Conservation (phyloP, 306 rosid genomes). For the Pterocarpus macrocarpus region DNA sequence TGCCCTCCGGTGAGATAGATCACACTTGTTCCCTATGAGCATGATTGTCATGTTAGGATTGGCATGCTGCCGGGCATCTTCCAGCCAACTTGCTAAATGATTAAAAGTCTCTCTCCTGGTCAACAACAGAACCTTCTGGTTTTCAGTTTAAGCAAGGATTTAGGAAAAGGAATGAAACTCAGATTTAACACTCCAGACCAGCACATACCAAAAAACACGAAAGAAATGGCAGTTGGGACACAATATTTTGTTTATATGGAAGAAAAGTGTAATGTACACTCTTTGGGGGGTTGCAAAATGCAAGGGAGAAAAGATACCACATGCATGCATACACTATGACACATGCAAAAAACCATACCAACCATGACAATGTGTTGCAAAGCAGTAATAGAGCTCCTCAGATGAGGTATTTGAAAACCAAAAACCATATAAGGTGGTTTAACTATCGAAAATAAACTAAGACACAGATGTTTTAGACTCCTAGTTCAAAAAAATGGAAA, state of each 20-base stretch:
- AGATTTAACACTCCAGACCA: not conserved
- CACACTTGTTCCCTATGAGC: slow-evolving; percentile 91
- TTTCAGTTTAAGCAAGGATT: slow-evolving; percentile 34
- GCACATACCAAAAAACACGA: not conserved
- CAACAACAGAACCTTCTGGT: slow-evolving; percentile 27
- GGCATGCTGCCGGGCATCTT: slow-evolving; percentile 99
- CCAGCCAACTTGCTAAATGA: slow-evolving; percentile 91
- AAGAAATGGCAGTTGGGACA: slow-evolving; percentile 5
- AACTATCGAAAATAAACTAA: not conserved
- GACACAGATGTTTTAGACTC: slow-evolving; percentile 4
- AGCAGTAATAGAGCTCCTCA: slow-evolving; percentile 18
- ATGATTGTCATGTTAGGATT: slow-evolving; percentile 96
- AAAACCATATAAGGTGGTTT: not conserved
- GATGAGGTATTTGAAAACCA: slow-evolving; percentile 6
- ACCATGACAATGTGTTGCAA: slow-evolving; percentile 27
- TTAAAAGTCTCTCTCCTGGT: slow-evolving; percentile 90
- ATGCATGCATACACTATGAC: slow-evolving; percentile 14
- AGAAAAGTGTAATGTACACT: not conserved
- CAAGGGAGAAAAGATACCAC: slow-evolving; percentile 13
- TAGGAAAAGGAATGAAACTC: slow-evolving; percentile 24
- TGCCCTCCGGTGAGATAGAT: slow-evolving; percentile 91
- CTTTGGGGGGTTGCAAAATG: not conserved
- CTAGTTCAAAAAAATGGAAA: slow-evolving; percentile 25
- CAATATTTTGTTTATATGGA: slow-evolving; percentile 17
- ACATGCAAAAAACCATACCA: not conserved